Conservation (phyloP, 306 rosid genomes). For the Hippophae tibetana region DNA sequence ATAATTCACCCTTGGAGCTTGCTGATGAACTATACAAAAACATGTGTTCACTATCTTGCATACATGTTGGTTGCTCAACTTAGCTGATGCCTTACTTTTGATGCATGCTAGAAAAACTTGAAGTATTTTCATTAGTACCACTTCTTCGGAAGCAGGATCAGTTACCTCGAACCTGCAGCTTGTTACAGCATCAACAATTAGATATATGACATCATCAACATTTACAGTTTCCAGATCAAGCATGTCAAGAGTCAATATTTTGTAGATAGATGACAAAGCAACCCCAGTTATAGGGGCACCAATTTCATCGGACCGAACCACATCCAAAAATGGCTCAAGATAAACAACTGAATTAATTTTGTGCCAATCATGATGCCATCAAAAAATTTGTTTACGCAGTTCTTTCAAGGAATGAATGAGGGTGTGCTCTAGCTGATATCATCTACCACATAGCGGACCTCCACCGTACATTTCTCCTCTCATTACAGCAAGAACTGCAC, state of each 20-base stretch:
- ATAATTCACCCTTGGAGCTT: slow-evolving; percentile 73
- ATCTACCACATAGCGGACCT: slow-evolving; percentile 78
- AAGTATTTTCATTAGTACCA: slow-evolving; percentile 84
- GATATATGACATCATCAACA: slow-evolving; percentile 83
- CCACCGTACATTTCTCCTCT: slow-evolving; percentile 97
- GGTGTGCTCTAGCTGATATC: slow-evolving; percentile 91
- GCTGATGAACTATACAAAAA: slow-evolving; percentile 97
- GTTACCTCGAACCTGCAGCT: slow-evolving; percentile 95
- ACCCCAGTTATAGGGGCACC: slow-evolving; percentile 93
- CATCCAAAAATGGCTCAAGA: slow-evolving; percentile 93
- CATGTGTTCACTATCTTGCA: slow-evolving; percentile 95
- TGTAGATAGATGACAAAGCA: slow-evolving; percentile 85
- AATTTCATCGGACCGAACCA: slow-evolving; percentile 88
- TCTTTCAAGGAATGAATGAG: slow-evolving; percentile 82
- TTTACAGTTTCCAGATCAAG: slow-evolving; percentile 77
- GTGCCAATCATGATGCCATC: slow-evolving; percentile 92
- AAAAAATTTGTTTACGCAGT: slow-evolving; percentile 71
- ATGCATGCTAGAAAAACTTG: slow-evolving; percentile 94
- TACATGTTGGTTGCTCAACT: slow-evolving; percentile 95
- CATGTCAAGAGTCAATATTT: slow-evolving; percentile 81
- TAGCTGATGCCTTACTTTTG: slow-evolving; percentile 86
- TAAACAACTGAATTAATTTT: slow-evolving; percentile 74
- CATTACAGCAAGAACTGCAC: slow-evolving; percentile 95
- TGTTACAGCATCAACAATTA: slow-evolving; percentile 91
- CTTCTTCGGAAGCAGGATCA: slow-evolving; percentile 97